A percentile compares a stretch with the other conserved stretches of the same genome.
Conservation (phyloP, 1,284 basidiomycete genomes). For the Heterobasidion occidentale region DNA sequence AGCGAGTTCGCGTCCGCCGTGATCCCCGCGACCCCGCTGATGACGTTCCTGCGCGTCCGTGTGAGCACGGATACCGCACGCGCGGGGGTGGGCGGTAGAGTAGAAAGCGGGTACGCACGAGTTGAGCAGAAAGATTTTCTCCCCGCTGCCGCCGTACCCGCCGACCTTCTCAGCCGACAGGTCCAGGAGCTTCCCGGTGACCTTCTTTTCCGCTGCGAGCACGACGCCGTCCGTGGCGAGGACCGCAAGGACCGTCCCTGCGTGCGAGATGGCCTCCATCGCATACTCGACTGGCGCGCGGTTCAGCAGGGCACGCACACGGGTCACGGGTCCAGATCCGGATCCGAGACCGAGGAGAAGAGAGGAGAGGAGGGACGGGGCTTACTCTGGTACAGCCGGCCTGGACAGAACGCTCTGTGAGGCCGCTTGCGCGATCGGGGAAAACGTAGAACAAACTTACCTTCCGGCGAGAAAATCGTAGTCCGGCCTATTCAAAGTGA, state of each 20-base stretch:
- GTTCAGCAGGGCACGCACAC: background rate
- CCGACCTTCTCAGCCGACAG: conserved; percentile 79
- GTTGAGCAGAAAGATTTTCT: conserved; percentile 96
- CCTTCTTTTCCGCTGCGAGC: conserved; percentile 98
- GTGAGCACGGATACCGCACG: too few relatives aligned
- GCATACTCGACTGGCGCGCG: conserved; percentile 84
- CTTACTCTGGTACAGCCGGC: conserved; percentile 86
- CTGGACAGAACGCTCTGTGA: conserved; percentile 30
- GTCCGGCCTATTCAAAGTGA: conserved; percentile 58
- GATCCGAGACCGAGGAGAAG: background rate
- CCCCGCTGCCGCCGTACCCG: conserved; percentile 89
- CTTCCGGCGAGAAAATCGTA: conserved; percentile 94
- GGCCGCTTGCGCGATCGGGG: conserved; percentile 2
- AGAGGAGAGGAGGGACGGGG: background rate
- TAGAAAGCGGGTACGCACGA: conserved; percentile 40
- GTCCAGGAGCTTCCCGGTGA: conserved; percentile 96
- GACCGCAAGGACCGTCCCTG: conserved; percentile 91
- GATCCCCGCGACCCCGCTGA: conserved; percentile 91
- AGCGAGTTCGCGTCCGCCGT: conserved; percentile 98
- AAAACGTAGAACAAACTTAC: conserved; percentile 32
- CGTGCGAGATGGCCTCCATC: conserved; percentile 98
- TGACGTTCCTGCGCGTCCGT: conserved; percentile 67
- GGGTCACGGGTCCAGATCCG: conserved; percentile 1
- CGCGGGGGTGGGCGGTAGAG: background rate
- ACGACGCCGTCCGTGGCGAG: conserved; percentile 96